These are phyloP conservation scores for Tuber magnatum DNA, from an alignment of 495 filamentous ascomycete species.

Conservation along the genomic window DNA sequence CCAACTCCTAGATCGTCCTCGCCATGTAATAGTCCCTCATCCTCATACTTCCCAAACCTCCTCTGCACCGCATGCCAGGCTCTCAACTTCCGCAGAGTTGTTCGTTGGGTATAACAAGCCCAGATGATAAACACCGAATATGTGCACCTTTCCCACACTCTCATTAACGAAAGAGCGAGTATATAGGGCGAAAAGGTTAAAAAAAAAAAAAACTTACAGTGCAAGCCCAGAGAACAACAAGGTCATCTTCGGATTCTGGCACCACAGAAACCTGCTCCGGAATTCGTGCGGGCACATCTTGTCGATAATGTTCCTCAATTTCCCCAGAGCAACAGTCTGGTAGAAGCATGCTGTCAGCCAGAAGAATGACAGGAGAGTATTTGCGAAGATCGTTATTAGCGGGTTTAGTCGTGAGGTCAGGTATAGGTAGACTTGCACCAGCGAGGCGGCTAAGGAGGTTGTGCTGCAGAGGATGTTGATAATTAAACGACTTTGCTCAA, in stretches of 20 bases:
- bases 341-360: constrained; percentile 23
- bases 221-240: constrained; percentile 17
- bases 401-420: constrained; percentile 13
- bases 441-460: constrained; percentile 7
- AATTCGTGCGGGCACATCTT: constrained; percentile 21
- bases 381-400: constrained; percentile 18
- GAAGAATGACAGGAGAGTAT: constrained; percentile 22
- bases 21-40: background rate
- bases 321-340: constrained; percentile 16
- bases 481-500: constrained; percentile 10
- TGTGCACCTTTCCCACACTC: background rate
- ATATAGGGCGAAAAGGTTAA: background rate
- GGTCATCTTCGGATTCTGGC: constrained; percentile 29
- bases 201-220: constrained; percentile 5
- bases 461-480: constrained; percentile 24
- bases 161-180: background rate
- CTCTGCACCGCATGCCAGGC: background rate
- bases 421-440: constrained; percentile 9
- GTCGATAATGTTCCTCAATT: constrained; percentile 17
- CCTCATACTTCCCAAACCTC: background rate
- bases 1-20: background rate
- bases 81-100: background rate
- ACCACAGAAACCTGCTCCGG: constrained; percentile 25
- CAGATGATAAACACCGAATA: background rate
- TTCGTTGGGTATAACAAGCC: background rate